Base-by-base conservation (phyloP, 306 rosid genomes). In the Cucurbita maxima region DNA sequence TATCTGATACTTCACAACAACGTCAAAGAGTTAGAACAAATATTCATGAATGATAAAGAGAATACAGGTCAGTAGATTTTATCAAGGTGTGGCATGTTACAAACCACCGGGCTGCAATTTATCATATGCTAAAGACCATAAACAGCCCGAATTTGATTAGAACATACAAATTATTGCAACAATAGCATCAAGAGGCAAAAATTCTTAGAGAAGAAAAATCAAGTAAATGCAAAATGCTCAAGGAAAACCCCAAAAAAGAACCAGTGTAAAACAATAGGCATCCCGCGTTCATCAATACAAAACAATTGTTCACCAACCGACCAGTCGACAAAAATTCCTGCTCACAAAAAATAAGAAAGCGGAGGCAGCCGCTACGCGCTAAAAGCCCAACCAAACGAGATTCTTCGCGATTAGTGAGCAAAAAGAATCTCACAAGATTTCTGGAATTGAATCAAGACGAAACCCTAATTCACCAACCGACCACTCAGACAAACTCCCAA, bases 1-100 rank as follows among this genome's bases (percentile, higher is more conserved):
- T 76, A 78, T 86, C 97, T 91, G 85, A 19, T 15, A 63, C 7
- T 8, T 53, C 5, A 72, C 74, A 75, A 44, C 50, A 62, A 14
- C 74, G 16, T 59, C 40, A 34, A 70, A 30, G 54, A 25, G 41
- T 19, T 18, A n/a, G n/a, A 72, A 15, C 25, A 71, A 53, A 5
- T 43, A 45, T 71, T 34, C 12, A 73, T 47, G 53, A 25, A 55
- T 14, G 15, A 72, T 48, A 58, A 30, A 3, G 48, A 58, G 11
- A n/a, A 71, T 7, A 22, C 10, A 48, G 73, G 57, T 69, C 22
- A 20, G 57, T 12, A 8, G 11, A 47, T 22, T 22, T 47, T 25
- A 20, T 47, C 43, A 8, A 16, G 13, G 5, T 1, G 48, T 18
- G 30, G 5, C 11, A 8, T 59, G 67, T 30, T 1, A 59, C 34